Evolutionary conservation across 257 asterid genomes (phyloP).

Genomic region (Nicotiana obtusifolia): DNA sequence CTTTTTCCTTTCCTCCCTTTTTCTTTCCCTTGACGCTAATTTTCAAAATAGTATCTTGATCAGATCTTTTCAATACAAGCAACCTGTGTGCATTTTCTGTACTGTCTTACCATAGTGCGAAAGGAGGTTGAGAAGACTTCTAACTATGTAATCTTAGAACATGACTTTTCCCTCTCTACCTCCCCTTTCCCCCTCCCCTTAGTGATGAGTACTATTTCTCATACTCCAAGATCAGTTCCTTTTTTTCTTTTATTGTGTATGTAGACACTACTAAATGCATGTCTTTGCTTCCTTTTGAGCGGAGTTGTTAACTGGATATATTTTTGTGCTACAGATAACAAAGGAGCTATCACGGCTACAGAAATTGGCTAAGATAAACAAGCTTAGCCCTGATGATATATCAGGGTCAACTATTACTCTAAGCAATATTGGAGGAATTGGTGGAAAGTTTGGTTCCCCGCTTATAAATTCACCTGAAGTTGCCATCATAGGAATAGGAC

Average conservation of each 20-base stretch:
- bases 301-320: not conserved
- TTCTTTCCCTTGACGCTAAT: not conserved
- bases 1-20: not conserved
- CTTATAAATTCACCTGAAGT: conserved; percentile 82
- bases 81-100: not conserved
- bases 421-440: conserved; percentile 93
- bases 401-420: conserved; percentile 80
- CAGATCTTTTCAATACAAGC: not conserved
- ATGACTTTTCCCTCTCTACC: not conserved
- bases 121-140: not conserved
- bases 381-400: conserved; percentile 75
- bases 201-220: not conserved
- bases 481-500: conserved; percentile 84
- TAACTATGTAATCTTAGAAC: not conserved
- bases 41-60: not conserved
- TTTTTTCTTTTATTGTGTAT: not conserved
- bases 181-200: not conserved
- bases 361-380: conserved; percentile 66
- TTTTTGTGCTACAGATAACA: conserved; percentile 45
- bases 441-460: conserved; percentile 94
- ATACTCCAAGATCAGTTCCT: not conserved
- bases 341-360: conserved; percentile 66
- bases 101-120: not conserved
- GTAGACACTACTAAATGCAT: not conserved
- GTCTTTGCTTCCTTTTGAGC: not conserved